Conservation (phyloP, 148 eudicot species). For the Vaccinium myrtillus region DNA sequence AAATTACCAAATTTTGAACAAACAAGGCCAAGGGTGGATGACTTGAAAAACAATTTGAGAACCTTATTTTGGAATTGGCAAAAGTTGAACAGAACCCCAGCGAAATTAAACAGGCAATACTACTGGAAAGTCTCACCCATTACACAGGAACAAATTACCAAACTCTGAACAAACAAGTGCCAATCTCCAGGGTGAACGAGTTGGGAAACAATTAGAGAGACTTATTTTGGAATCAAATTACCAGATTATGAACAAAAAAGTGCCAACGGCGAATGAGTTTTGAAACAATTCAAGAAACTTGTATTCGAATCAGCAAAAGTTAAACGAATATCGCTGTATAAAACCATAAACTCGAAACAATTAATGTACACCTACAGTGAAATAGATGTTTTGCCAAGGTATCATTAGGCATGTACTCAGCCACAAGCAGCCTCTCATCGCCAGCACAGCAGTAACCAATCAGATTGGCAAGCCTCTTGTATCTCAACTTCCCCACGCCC, state of each 20-base stretch:
- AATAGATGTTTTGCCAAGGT: slow-evolving; percentile 95
- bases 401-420: slow-evolving; percentile 92
- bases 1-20: neutral
- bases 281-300: neutral
- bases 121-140: no score
- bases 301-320: neutral
- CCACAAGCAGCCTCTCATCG: slow-evolving; percentile 96
- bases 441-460: slow-evolving; percentile 97
- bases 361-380: slow-evolving; percentile 58
- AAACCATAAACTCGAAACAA: neutral
- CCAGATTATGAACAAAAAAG: neutral
- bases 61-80: neutral
- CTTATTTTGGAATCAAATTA: neutral
- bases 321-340: neutral
- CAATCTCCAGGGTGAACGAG: no score
- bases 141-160: no score
- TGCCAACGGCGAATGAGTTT: neutral
- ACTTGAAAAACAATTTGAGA: neutral
- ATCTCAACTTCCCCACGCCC: slow-evolving; percentile 91
- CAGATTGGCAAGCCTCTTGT: slow-evolving; percentile 82
- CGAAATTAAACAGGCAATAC: no score
- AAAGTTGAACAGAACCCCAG: neutral
- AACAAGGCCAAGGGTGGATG: neutral
- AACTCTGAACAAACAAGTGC: no score
- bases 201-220: no score